Percentiles rank a stretch among this genome's conserved stretches.
These are phyloP conservation scores for Cyathus olla DNA, from an alignment of 1,284 basidiomycete species.

Conservation along the genomic window DNA sequence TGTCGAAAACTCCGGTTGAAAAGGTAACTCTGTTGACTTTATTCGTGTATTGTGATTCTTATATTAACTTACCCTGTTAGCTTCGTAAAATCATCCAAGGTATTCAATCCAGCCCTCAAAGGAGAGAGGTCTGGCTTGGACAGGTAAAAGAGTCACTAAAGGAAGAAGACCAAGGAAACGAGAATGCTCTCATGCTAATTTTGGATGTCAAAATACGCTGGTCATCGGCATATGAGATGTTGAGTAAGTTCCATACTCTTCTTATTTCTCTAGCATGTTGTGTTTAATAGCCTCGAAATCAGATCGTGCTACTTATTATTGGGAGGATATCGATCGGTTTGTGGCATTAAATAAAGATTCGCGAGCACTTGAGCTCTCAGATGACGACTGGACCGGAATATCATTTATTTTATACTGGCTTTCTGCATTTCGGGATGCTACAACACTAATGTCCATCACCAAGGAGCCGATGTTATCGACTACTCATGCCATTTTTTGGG, in stretches of 20 bases:
- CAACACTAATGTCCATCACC: slow-evolving; percentile 27
- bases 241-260: too few relatives aligned
- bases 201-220: slow-evolving; percentile 31
- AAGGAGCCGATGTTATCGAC: slow-evolving; percentile 24
- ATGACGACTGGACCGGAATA: slow-evolving; percentile 21
- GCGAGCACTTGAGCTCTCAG: slow-evolving; percentile 12
- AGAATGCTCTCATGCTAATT: slow-evolving; percentile 15
- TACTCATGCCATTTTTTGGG: slow-evolving; percentile 16
- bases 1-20: background rate
- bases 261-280: too few relatives aligned
- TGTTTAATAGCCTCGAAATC: too few relatives aligned
- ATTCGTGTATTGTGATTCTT: background rate
- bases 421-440: slow-evolving; percentile 20
- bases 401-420: slow-evolving; percentile 21
- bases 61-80: slow-evolving; percentile 17
- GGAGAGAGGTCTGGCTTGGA: slow-evolving; percentile 15
- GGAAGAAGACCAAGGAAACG: slow-evolving; percentile 30
- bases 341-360: slow-evolving; percentile 19
- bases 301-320: slow-evolving; percentile 21
- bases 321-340: slow-evolving; percentile 13
- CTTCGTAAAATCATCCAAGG: slow-evolving; percentile 31
- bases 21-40: background rate
- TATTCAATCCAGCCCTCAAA: slow-evolving; percentile 24
- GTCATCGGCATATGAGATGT: slow-evolving; percentile 35
- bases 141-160: slow-evolving; percentile 31